These are phyloP conservation scores for Sutorius eximius DNA, from an alignment of 1,284 basidiomycete genomes.

Conservation along the genomic window DNA sequence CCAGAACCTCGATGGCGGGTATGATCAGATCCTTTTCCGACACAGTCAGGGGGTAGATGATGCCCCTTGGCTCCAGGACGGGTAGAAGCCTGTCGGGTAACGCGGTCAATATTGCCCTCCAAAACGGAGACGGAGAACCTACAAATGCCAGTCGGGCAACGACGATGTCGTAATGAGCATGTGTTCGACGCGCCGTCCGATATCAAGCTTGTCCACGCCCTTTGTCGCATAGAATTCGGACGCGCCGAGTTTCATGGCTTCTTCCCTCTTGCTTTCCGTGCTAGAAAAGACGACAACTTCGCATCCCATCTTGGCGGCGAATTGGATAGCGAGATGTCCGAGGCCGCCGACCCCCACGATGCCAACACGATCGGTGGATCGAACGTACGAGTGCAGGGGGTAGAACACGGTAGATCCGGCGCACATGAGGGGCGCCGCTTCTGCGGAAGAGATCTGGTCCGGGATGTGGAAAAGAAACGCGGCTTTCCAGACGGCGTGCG, in stretches of 20 bases:
- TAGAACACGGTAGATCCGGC: slow-evolving; percentile 39
- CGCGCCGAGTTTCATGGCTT: slow-evolving; percentile 56
- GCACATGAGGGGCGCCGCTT: slow-evolving; percentile 41
- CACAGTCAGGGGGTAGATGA: slow-evolving; percentile 26
- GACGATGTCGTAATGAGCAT: slow-evolving; percentile 32
- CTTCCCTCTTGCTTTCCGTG: slow-evolving; percentile 53
- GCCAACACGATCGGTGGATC: slow-evolving; percentile 37
- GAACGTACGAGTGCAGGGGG: slow-evolving; percentile 25
- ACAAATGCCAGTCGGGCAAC: slow-evolving; percentile 33
- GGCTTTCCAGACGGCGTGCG: slow-evolving; percentile 36
- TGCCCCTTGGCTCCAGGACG: slow-evolving; percentile 21
- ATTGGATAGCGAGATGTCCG: slow-evolving; percentile 40
- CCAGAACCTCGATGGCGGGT: slow-evolving; percentile 18
- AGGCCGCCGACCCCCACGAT: slow-evolving; percentile 39
- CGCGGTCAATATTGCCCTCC: neutral
- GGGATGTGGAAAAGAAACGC: slow-evolving; percentile 37
- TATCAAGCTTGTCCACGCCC: slow-evolving; percentile 24
- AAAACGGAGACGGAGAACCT: neutral
- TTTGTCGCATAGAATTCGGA: slow-evolving; percentile 37
- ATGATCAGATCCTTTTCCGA: slow-evolving; percentile 21
- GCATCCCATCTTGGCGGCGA: slow-evolving; percentile 46
- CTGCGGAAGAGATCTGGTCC: slow-evolving; percentile 29
- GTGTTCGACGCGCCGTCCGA: slow-evolving; percentile 25
- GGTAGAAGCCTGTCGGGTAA: slow-evolving; percentile 23
- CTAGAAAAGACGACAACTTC: slow-evolving; percentile 63